Percentiles rank a stretch among this genome's conserved stretches.
These are phyloP conservation scores for Actinomortierella wolfii DNA, from an alignment of 371 early-diverging fungal genomes.

Conservation along the genomic window DNA sequence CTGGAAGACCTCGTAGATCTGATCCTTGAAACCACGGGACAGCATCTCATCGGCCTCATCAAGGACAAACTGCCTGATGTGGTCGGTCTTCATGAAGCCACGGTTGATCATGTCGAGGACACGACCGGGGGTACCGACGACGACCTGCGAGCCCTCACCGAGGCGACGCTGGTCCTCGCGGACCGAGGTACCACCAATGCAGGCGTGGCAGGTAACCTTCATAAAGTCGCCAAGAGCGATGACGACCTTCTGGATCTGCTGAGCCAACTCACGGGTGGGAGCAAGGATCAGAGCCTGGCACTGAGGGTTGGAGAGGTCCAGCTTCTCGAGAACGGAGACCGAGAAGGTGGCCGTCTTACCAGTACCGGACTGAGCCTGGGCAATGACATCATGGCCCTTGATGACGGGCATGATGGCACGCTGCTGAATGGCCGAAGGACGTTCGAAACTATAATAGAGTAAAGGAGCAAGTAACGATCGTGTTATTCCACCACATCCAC, in stretches of 20 bases:
- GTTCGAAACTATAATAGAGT: conserved; percentile 75
- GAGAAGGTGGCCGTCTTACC: conserved; percentile 98
- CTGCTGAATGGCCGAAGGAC: conserved; percentile 92
- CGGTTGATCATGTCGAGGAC: conserved; percentile 94
- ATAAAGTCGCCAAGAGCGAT: conserved; percentile 85
- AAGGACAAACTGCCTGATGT: conserved; percentile 91
- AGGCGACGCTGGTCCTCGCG: conserved; percentile 81
- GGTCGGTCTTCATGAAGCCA: conserved; percentile 73
- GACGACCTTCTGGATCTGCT: conserved; percentile 88
- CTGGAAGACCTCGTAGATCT: conserved; percentile 93
- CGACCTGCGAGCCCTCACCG: conserved; percentile 75
- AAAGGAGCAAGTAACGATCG: too few relatives aligned
- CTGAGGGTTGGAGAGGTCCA: conserved; percentile 71
- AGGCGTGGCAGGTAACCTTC: conserved; percentile 80
- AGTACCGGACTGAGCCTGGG: conserved; percentile 97
- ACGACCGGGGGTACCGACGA: conserved; percentile 96
- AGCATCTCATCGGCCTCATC: conserved; percentile 99
- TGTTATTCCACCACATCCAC: too few relatives aligned
- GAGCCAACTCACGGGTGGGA: conserved; percentile 93
- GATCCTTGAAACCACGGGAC: conserved; percentile 93
- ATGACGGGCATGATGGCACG: conserved; percentile 89
- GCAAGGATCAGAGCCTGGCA: conserved; percentile 92
- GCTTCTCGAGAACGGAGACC: conserved; percentile 87
- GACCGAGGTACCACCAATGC: conserved; percentile 91
- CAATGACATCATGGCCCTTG: conserved; percentile 89